Base-by-base conservation (phyloP, 1,284 basidiomycete genomes). In the Moniliella sp. region DNA sequence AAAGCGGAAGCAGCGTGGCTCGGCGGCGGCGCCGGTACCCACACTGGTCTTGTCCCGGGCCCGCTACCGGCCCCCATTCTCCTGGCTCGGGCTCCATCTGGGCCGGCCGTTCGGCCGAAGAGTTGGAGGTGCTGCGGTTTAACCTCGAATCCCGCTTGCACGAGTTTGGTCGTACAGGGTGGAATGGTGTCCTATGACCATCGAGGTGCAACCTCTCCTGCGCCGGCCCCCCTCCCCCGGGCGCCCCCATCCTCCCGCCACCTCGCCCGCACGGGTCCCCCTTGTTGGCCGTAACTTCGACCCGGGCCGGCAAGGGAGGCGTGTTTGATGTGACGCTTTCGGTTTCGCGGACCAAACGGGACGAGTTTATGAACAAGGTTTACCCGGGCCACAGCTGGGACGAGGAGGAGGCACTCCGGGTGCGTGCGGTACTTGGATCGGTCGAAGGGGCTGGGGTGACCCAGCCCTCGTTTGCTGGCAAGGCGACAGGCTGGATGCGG, bases 81-180 rank as follows among this genome's bases (percentile, higher is more conserved):
- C 14, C n/a, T 16, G 12, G 40, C n/a, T 38, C 48, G 11, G 46
- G 44, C 4, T 27, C 32, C 3, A 37, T 41, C 12, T 53, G 50
- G 50, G 32, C 36, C 21, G 34, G 32, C 13, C 35, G 47, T 12
- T 42, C 38, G 15, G 13, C 45, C 8, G 46, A 49, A 8, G 49
- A 53, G 28, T 30, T 53, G 7, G 30, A 42, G 2, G 18, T 30
- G 10, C 48, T 53, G 16, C 40, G 43, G 21, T 32, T 36, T 2
- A 50, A 47, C 18, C 39, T 53, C 15, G 30, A 40, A 4, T 19
- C 32, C 4, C 37, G 50, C 7, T 37, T 53, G 15, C 26, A 39
- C 15, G 46, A 39, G 51, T 51, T 16, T 53, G 50, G 50, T 43
- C 45, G 21, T 51, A 49, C 25, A 36, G 48, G 19, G 44, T 37